Conservation (phyloP, 177 flowering plant species). For the Vitis hybrid region DNA sequence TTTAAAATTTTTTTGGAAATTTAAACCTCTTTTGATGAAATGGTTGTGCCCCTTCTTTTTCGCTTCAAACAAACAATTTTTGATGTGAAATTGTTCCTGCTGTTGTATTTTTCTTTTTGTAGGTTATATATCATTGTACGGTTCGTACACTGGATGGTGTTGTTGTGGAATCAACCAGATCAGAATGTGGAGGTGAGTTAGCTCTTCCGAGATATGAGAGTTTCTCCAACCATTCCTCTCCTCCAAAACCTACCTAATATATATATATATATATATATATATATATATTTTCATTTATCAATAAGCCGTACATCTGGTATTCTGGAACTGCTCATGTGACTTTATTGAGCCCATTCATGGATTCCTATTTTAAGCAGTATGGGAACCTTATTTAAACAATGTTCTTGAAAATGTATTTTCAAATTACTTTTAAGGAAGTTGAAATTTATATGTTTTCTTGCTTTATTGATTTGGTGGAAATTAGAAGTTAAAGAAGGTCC, state of each 20-base stretch:
- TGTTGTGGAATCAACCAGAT: conserved; percentile 72
- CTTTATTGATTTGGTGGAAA: not conserved
- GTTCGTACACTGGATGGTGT: conserved; percentile 87
- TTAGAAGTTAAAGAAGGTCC: not conserved
- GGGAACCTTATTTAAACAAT: too few species aligned
- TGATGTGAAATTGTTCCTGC: not conserved
- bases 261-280: too few species aligned
- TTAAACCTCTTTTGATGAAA: not conserved
- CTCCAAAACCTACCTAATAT: not conserved
- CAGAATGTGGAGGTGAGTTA: conserved; percentile 75
- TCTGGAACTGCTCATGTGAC: too few species aligned
- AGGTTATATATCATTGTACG: conserved; percentile 90
- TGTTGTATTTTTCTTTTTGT: conserved; percentile 13
- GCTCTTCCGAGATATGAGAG: not conserved
- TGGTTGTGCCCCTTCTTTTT: not conserved
- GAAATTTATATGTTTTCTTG: not conserved
- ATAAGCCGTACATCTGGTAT: too few species aligned
- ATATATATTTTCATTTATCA: not conserved
- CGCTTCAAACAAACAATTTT: not conserved
- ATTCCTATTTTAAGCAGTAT: too few species aligned
- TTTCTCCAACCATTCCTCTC: not conserved
- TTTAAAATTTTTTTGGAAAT: too few species aligned
- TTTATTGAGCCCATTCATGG: too few species aligned
- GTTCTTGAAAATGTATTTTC: too few species aligned
- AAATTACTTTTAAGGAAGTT: not conserved